Conservation (phyloP, 805 yeast genomes). For the Kockiozyma suomiensis region DNA sequence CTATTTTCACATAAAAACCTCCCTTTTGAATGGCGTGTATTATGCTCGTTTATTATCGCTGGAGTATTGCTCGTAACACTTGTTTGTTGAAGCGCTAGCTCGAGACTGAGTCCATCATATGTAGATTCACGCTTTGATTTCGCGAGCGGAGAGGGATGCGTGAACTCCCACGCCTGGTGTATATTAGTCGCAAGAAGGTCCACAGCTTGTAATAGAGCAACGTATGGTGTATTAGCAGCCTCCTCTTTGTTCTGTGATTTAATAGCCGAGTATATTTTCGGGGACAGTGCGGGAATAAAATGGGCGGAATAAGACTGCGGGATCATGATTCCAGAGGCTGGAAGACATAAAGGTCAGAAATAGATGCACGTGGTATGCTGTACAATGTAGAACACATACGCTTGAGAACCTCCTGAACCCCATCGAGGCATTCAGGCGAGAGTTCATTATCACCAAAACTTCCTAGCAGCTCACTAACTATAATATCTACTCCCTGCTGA, state of each 20-base stretch:
- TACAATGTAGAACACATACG: slow-evolving; percentile 46
- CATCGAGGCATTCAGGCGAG: slow-evolving; percentile 74
- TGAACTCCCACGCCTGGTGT: slow-evolving; percentile 62
- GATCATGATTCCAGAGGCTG: slow-evolving; percentile 55
- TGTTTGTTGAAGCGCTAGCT: neutral
- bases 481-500: slow-evolving; percentile 52
- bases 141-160: slow-evolving; percentile 49
- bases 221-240: slow-evolving; percentile 48
- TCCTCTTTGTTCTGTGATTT: slow-evolving; percentile 11
- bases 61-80: neutral
- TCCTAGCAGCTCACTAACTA: slow-evolving; percentile 82
- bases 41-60: slow-evolving; percentile 13
- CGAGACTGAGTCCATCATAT: neutral
- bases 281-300: slow-evolving; percentile 69
- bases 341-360: slow-evolving; percentile 43
- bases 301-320: slow-evolving; percentile 63
- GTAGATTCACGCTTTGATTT: neutral
- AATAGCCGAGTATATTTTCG: slow-evolving; percentile 48
- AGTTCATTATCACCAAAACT: slow-evolving; percentile 92
- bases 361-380: slow-evolving; percentile 48
- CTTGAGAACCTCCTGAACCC: slow-evolving; percentile 48
- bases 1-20: slow-evolving; percentile 50
- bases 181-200: slow-evolving; percentile 52
- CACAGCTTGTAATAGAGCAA: slow-evolving; percentile 47
- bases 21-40: slow-evolving; percentile 39